Percentiles rank a stretch among this genome's conserved stretches.
phyloP scores from a whole-genome alignment of 345 rosid genomes.

The Zanthoxylum bungeanum region DNA sequence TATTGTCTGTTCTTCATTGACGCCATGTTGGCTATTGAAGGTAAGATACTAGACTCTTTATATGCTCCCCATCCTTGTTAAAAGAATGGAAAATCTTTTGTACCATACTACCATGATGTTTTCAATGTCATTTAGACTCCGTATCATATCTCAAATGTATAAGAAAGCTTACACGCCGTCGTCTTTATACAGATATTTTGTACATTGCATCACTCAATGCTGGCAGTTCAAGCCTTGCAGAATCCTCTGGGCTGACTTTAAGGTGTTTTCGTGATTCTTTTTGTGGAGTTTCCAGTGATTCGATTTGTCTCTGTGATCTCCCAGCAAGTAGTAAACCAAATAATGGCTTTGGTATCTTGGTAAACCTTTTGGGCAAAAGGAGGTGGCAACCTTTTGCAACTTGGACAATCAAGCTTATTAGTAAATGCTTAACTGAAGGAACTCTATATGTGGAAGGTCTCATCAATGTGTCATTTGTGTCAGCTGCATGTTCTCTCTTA shows the following conservation, averaged over 20 bases:
- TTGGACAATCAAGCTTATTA: slow-evolving; percentile 75
- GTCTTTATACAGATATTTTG: slow-evolving; percentile 55
- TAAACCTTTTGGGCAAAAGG: slow-evolving; percentile 50
- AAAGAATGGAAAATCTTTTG: slow-evolving; percentile 4
- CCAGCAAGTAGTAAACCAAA: slow-evolving; percentile 55
- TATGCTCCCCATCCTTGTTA: background rate
- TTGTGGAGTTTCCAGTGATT: slow-evolving; percentile 46
- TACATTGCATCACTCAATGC: slow-evolving; percentile 40
- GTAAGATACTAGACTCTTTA: slow-evolving; percentile 28
- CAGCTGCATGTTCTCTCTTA: slow-evolving; percentile 67
- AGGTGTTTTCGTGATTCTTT: slow-evolving; percentile 68
- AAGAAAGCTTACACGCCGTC: slow-evolving; percentile 19
- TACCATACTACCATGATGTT: background rate
- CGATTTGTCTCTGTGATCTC: slow-evolving; percentile 58
- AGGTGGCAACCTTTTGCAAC: slow-evolving; percentile 85
- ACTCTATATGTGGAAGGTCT: slow-evolving; percentile 86
- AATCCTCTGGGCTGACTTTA: slow-evolving; percentile 33
- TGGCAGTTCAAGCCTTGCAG: slow-evolving; percentile 26
- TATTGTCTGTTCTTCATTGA: slow-evolving; percentile 74
- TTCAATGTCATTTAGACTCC: no score
- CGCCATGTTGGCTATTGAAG: slow-evolving; percentile 67
- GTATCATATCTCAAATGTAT: background rate
- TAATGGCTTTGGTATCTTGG: slow-evolving; percentile 64
- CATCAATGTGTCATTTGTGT: slow-evolving; percentile 55
- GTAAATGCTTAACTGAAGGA: slow-evolving; percentile 87